Base-by-base conservation (phyloP, 1,284 basidiomycete species). In the Microbotryum violaceum region DNA sequence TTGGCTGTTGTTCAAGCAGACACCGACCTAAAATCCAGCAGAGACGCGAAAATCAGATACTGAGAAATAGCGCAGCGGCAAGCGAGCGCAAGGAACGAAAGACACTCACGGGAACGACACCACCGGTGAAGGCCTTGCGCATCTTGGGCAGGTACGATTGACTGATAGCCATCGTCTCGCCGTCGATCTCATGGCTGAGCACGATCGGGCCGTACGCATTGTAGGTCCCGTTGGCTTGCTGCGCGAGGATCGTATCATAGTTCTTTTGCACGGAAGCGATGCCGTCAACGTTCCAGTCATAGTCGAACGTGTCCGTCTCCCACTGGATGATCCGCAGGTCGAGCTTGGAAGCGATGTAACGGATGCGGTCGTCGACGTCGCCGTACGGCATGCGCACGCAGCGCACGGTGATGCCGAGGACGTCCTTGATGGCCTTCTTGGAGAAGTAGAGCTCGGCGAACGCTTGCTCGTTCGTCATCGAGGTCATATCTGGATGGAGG, bases 381-480 rank as follows among this genome's bases (percentile, higher is more conserved):
- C 77, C 56, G 54, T 58, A 80, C 5, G 79, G 78, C 42, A 78
- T 77, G 53, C 76, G 69, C 72, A 72, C 65, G 57, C 61, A 63
- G 18, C 59, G 54, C 0, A 64, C 64, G 0, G 80, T 81, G 21
- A 81, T 76, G 49, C 80, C 80, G 6, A 78, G 70, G 56, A 81
- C 68, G 33, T 75, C 73, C 70, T 80, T 78, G 77, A 81, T 80
- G 50, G 73, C 73, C 66, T 79, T 74, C 58, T 75, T 75, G 29
- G 79, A 78, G 74, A 80, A 81, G 72, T 79, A 81, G 42, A 82
- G 74, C 72, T 82, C 81, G 51, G 81, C 79, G 67, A 82, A 82
- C 18, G 77, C 79, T 64, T 79, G 74, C 58, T 80, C 78, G 72
- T 78, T 76, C 57, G 75, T 74, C 55, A 81, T 70, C 14, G 77